Percentiles rank a stretch among this genome's conserved stretches.
Conservation (phyloP, 148 eudicot genomes). For the Bassia scoparia region DNA sequence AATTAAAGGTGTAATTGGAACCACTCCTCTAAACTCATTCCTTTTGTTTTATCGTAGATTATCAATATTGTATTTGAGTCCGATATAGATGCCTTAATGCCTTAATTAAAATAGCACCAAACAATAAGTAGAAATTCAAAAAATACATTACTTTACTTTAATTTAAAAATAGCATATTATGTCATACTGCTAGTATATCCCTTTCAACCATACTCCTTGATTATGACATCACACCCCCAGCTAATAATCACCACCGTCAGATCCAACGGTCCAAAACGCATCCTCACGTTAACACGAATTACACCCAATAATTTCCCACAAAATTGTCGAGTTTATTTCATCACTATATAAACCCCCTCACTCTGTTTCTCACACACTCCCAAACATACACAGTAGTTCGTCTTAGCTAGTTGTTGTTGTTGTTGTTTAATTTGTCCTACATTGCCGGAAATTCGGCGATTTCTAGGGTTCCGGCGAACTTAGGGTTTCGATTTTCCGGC, state of each 20-base stretch:
- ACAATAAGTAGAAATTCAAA: too few species aligned
- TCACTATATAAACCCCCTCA: conserved; percentile 19
- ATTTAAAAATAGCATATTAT: background rate
- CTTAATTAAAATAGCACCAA: too few species aligned
- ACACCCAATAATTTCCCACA: background rate
- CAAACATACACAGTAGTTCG: background rate
- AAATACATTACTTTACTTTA: background rate
- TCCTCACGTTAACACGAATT: background rate
- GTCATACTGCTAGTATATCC: conserved; percentile 24
- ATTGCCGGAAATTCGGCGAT: conserved; percentile 16
- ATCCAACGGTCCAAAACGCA: conserved; percentile 12
- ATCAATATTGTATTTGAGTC: too few species aligned
- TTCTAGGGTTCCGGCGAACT: conserved; percentile 19
- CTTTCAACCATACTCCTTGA: conserved; percentile 19
- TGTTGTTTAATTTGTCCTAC: background rate
- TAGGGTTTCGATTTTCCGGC: conserved; percentile 5
- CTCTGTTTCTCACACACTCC: conserved; percentile 1
- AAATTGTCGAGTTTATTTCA: background rate
- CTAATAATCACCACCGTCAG: conserved; percentile 12
- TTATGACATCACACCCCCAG: conserved; percentile 16
- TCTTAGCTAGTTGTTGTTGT: background rate
- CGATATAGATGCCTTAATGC: too few species aligned
- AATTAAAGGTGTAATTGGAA: too few species aligned
- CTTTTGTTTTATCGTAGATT: too few species aligned
- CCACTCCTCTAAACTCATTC: too few species aligned